A percentile compares a stretch with the other conserved stretches of the same genome.
Evolutionary conservation across 2,329 filamentous ascomycete genomes (phyloP).

Genomic region (Domatiomyces globalis): DNA sequence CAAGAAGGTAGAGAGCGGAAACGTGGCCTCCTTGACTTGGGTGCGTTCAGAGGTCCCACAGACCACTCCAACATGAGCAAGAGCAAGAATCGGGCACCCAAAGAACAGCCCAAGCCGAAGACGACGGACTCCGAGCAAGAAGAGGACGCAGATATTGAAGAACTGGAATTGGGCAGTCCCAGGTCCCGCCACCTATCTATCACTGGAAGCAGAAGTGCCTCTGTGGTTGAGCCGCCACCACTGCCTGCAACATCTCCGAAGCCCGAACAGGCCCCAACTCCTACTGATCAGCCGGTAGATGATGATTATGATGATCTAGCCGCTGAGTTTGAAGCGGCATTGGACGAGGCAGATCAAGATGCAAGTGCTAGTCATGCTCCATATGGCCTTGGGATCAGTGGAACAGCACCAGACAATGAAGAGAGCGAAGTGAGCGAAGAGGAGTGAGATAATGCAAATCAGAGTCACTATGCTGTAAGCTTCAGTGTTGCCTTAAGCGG

Average conservation of each 20-base stretch:
- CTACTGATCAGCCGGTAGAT: constrained; percentile 17
- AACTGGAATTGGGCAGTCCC: constrained; percentile 21
- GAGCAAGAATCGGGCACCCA: constrained; percentile 1
- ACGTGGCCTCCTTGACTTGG: constrained; percentile 9
- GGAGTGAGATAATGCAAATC: constrained; percentile 29
- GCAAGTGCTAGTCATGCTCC: constrained; percentile 31
- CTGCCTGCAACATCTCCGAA: constrained; percentile 3
- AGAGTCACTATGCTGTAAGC: background rate
- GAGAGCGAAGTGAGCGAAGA: constrained; percentile 56
- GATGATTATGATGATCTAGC: constrained; percentile 41
- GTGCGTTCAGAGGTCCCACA: constrained; percentile 14
- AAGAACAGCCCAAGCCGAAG: constrained; percentile 21
- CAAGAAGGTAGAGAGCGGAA: constrained; percentile 21
- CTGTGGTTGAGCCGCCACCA: background rate
- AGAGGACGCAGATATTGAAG: constrained; percentile 34
- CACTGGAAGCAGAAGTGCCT: constrained; percentile 3
- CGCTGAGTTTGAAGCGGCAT: constrained; percentile 43
- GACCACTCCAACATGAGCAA: constrained; percentile 8
- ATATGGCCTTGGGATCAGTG: constrained; percentile 50
- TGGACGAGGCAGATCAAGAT: constrained; percentile 33
- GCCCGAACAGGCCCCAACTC: constrained; percentile 7
- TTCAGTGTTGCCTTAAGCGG: background rate
- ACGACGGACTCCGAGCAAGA: constrained; percentile 21
- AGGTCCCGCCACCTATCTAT: constrained; percentile 3
- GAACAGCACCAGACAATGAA: constrained; percentile 42